Base-by-base conservation (phyloP, 1,284 basidiomycete genomes). In the Agroathelia rolfsii region DNA sequence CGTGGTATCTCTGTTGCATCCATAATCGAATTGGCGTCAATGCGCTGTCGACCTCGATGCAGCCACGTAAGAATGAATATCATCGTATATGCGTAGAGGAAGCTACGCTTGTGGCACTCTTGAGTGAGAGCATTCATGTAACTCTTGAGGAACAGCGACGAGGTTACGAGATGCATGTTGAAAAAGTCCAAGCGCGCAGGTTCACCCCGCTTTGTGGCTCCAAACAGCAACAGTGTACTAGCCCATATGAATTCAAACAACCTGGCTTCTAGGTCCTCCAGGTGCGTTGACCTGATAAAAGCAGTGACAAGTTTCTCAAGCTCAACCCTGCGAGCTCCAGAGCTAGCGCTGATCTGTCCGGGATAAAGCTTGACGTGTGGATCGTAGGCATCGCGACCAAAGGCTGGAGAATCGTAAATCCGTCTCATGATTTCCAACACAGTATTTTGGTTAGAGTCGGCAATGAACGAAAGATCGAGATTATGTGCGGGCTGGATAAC, bases 91-190 rank as follows among this genome's bases (percentile, higher is more conserved):
- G 62, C 56, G 22, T 63, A 57, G 10, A 82, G 53, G 4, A 82
- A 47, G 15, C 55, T 52, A 8, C 62, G 62, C 41, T 69, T 69
- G 29, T 56, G 55, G 23, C 48, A 49, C 9, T 44, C 42, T 16
- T 51, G 58, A 28, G 55, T 49, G 18, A 75, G 44, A 3, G 53
- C 48, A 2, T 39, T 35, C 12, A 74, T 43, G 35, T 71, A 55
- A 1, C 70, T 60, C 9, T 66, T 66, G 9, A 83, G 42, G 58
- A 81, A 79, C 13, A 79, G 46, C 4, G 73, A 66, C 9, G 70
- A 69, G 4, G 72, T 81, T 30, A 81, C 58, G 16, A 72, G 41
- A 51, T 83, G 80, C 76, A 80, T 76, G 42, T 82, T 53, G 66
- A 79, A 77, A 57, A 82, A 82, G 49, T 81, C 78, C 19, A 79